These are phyloP conservation scores for Globisporangium splendens DNA, from an alignment of 352 stramenopile species.

Conservation along the genomic window DNA sequence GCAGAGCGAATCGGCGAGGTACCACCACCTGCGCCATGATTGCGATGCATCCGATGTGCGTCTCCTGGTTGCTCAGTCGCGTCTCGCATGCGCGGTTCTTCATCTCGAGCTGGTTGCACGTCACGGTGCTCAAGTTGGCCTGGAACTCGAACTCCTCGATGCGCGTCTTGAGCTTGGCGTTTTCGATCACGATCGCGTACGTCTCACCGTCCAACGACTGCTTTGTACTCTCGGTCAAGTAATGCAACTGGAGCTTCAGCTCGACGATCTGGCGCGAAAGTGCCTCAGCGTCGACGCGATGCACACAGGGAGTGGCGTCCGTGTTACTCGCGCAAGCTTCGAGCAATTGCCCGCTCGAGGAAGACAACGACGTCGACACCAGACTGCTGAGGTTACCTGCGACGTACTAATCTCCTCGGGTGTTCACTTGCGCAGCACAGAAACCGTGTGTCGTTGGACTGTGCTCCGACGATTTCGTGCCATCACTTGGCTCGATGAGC, in stretches of 20 bases:
- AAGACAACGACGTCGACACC: neutral
- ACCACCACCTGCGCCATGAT: neutral
- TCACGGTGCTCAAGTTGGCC: slow-evolving; percentile 50
- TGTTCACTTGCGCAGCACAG: too few relatives aligned
- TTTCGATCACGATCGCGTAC: slow-evolving; percentile 62
- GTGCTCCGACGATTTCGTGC: neutral
- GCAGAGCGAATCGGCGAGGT: neutral
- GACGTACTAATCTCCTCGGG: too few relatives aligned
- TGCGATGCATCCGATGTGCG: slow-evolving; percentile 37
- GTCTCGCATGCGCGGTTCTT: slow-evolving; percentile 69
- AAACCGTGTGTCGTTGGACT: neutral
- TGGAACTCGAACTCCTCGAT: slow-evolving; percentile 75
- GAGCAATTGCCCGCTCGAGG: neutral
- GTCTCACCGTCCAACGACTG: slow-evolving; percentile 55
- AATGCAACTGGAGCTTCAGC: slow-evolving; percentile 75
- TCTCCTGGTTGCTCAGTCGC: slow-evolving; percentile 68
- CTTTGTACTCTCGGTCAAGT: slow-evolving; percentile 60
- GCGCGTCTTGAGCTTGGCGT: slow-evolving; percentile 63
- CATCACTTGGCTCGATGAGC: slow-evolving; percentile 1
- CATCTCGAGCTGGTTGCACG: slow-evolving; percentile 62
- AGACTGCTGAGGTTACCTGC: neutral
- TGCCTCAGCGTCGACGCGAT: slow-evolving; percentile 52
- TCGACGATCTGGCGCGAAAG: slow-evolving; percentile 69
- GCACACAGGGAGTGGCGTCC: slow-evolving; percentile 33
- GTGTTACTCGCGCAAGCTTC: slow-evolving; percentile 8